A percentile compares a stretch with the other conserved stretches of the same genome.
phyloP scores from a whole-genome alignment of 139 green algal species.

The Micractinium conductrix region DNA sequence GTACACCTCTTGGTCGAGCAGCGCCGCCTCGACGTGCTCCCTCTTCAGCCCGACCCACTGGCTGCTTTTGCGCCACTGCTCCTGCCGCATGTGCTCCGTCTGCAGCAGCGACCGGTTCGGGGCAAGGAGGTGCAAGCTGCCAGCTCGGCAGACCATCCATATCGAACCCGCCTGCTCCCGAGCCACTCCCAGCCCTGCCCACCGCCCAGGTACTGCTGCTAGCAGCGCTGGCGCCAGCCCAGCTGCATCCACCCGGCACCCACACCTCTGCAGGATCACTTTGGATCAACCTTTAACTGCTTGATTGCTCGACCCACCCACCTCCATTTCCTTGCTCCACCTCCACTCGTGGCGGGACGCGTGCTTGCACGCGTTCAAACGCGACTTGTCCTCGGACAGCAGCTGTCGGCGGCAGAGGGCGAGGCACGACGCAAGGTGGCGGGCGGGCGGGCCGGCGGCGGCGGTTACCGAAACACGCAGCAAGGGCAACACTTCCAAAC shows the following conservation, averaged over 20 bases:
- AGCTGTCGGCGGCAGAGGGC: no score
- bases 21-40: constrained; percentile 21
- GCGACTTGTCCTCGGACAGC: constrained; percentile 17
- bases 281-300: no score
- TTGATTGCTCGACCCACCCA: not conserved
- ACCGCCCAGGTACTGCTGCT: no score
- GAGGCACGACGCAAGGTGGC: no score
- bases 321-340: constrained; percentile 18
- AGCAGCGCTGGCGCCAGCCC: no score
- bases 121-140: no score
- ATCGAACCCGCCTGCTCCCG: not conserved
- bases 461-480: no score
- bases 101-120: not conserved
- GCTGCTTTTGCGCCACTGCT: constrained; percentile 39
- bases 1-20: constrained; percentile 37
- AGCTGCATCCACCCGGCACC: not conserved
- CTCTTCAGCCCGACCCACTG: constrained; percentile 42
- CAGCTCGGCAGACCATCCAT: no score
- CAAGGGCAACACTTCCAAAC: no score
- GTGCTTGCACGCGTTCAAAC: constrained; percentile 7
- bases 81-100: not conserved
- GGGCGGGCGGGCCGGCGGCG: no score
- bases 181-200: not conserved
- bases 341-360: constrained; percentile 1
- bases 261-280: no score